A percentile compares a stretch with the other conserved stretches of the same genome.
Conservation (phyloP, 176 grass and related monocot genomes). For the Melocanna baccifera region DNA sequence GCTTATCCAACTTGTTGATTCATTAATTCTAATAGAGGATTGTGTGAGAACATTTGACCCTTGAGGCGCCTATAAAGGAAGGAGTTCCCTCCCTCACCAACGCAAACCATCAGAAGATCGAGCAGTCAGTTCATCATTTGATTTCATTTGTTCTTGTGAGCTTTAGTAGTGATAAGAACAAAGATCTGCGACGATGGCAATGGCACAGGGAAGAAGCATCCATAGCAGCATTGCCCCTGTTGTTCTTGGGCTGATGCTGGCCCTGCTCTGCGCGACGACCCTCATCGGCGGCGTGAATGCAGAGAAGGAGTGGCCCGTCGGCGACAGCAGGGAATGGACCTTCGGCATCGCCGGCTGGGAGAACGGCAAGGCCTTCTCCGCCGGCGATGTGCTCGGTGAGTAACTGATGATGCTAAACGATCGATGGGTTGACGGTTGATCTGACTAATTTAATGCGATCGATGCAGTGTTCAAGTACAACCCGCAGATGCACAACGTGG, state of each 20-base stretch:
- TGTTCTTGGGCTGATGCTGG: conserved; percentile 19
- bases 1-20: background rate
- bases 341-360: conserved; percentile 26
- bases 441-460: background rate
- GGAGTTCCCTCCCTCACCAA: background rate
- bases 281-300: background rate
- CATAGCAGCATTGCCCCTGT: background rate
- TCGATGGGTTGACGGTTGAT: background rate
- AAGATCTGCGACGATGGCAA: background rate
- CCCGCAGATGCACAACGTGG: background rate
- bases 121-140: background rate
- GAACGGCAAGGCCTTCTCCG: conserved; percentile 27
- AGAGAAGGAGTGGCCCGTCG: conserved; percentile 30
- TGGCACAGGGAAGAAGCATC: conserved; percentile 18
- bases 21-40: background rate
- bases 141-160: background rate
- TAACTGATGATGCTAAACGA: background rate
- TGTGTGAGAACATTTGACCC: background rate
- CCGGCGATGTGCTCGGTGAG: conserved; percentile 44
- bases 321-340: conserved; percentile 29
- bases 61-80: background rate
- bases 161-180: background rate
- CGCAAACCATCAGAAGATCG: background rate
- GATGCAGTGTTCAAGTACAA: conserved; percentile 24
- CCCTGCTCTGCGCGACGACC: background rate